Conservation (phyloP, 2,329 filamentous ascomycete species). For the Anthostomella pinea region DNA sequence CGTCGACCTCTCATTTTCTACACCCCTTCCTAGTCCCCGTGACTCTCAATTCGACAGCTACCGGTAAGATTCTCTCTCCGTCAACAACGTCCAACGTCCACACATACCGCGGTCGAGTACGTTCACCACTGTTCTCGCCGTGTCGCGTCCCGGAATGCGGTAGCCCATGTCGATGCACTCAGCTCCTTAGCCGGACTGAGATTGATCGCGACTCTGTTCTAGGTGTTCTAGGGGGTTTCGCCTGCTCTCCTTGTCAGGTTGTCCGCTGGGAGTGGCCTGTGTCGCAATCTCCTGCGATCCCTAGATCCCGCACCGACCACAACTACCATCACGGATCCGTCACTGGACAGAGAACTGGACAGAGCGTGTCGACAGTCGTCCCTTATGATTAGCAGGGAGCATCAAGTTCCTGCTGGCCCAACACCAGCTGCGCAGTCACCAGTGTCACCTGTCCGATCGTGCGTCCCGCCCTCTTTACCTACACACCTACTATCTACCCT, state of each 20-base stretch:
- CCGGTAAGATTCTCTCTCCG: too few species aligned
- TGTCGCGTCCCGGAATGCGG: slow-evolving; percentile 50
- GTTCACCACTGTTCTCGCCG: slow-evolving; percentile 17
- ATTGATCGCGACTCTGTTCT: slow-evolving; percentile 28
- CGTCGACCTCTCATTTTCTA: too few species aligned
- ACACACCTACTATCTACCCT: slow-evolving; percentile 1
- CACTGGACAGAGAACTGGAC: too few species aligned
- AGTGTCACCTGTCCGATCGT: slow-evolving; percentile 54
- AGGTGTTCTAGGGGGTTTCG: slow-evolving; percentile 5
- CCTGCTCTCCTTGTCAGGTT: slow-evolving; percentile 11
- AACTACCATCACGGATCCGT: too few species aligned
- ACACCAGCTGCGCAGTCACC: slow-evolving; percentile 57
- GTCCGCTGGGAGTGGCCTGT: not conserved
- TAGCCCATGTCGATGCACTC: slow-evolving; percentile 52
- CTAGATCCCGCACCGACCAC: slow-evolving; percentile 17
- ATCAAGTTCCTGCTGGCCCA: slow-evolving; percentile 54
- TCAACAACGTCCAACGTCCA: too few species aligned
- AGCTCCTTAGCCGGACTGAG: slow-evolving; percentile 62
- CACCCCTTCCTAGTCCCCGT: too few species aligned
- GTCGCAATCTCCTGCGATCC: slow-evolving; percentile 8
- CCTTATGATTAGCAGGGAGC: slow-evolving; percentile 53
- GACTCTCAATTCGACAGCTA: too few species aligned
- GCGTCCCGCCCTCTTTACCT: slow-evolving; percentile 29
- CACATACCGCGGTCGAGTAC: slow-evolving; percentile 8
- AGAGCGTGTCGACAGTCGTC: too few species aligned